Percentiles rank a stretch among this genome's conserved stretches.
Conservation (phyloP, 768 basidiomycete genomes). For the Fistulinella prunicolor region DNA sequence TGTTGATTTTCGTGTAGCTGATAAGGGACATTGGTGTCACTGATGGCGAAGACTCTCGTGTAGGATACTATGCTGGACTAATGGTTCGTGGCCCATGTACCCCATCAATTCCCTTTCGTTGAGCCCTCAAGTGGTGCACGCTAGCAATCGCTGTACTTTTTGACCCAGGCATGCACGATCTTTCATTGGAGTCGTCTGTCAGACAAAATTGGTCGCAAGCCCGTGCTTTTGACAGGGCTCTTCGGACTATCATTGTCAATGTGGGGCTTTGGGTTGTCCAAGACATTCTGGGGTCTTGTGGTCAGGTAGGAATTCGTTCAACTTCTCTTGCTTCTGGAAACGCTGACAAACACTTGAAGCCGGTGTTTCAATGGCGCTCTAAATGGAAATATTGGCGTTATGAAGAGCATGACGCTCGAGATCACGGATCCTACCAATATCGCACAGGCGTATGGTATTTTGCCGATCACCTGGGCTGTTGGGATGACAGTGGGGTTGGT, state of each 20-base stretch:
- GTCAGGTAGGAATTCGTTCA: constrained; percentile 31
- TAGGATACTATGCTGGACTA: too few species aligned
- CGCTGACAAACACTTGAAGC: constrained; percentile 20
- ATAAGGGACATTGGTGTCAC: constrained; percentile 28
- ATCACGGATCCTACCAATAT: constrained; percentile 36
- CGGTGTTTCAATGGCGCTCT: constrained; percentile 47
- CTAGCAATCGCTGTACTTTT: constrained; percentile 50
- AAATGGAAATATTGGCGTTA: constrained; percentile 53
- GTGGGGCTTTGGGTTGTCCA: constrained; percentile 48
- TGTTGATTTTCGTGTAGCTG: too few species aligned
- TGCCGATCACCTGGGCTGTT: constrained; percentile 52
- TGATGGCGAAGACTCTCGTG: too few species aligned
- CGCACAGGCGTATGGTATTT: constrained; percentile 49
- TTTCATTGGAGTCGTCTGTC: constrained; percentile 50
- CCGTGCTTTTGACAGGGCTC: constrained; percentile 45
- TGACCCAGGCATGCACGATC: constrained; percentile 46
- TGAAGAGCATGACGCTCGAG: constrained; percentile 46
- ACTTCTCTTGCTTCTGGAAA: not conserved
- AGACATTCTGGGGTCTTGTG: constrained; percentile 42
- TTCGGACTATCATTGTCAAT: constrained; percentile 45
- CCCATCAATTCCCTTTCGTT: too few species aligned
- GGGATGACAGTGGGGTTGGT: constrained; percentile 44
- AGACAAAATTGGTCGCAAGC: constrained; percentile 47
- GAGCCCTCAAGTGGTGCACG: too few species aligned
- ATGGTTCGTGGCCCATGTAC: too few species aligned